Base-by-base conservation (phyloP, 768 basidiomycete genomes). In the Strobilomyces dryophilus region DNA sequence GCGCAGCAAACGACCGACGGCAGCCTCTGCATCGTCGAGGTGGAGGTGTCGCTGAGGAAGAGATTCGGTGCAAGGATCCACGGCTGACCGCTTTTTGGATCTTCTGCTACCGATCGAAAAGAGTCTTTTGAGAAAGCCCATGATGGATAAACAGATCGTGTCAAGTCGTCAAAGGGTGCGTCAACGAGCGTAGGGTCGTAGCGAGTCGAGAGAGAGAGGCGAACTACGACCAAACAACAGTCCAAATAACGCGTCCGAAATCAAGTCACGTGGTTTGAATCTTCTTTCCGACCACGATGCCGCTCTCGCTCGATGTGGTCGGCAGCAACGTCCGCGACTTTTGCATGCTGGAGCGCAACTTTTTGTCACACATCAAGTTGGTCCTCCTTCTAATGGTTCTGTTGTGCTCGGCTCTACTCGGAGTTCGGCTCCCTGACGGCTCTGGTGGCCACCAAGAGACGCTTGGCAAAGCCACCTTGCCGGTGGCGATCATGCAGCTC, bases 341-440 rank as follows among this genome's bases (percentile, higher is more conserved):
- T 55, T 84, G 80, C 67, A 87, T 89, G 86, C 76, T 90, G 14
- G 88, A 89, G 66, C 77, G 88, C 47, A 89, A 90, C 59, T 71
- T 87, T 46, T 73, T 90, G 31, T 78, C 86, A 0, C 83, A 90
- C 62, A 54, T 86, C 50, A 86, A 82, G 60, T 76, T 89, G 26
- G 83, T 80, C 6, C 71, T 87, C 10, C 69, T 90, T 21, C 73
- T 90, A 27, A 78, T 79, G 8, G 71, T 89, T 1, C 67, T 88
- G 4, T 81, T 82, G 2, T 79, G 83, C 27, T 86, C 87, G 9
- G 70, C 85, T 47, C 70, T 90, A 14, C 76, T 89, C 9, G 76
- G 75, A 26, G 76, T 78, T 20, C 83, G 84, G 12, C 75, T 90
- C 7, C 80, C 82, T 5, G 72, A 71, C 14, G 69, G 73, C 17